phyloP scores from a whole-genome alignment of 164 flowering plant species.

The Buxus sempervirens region DNA sequence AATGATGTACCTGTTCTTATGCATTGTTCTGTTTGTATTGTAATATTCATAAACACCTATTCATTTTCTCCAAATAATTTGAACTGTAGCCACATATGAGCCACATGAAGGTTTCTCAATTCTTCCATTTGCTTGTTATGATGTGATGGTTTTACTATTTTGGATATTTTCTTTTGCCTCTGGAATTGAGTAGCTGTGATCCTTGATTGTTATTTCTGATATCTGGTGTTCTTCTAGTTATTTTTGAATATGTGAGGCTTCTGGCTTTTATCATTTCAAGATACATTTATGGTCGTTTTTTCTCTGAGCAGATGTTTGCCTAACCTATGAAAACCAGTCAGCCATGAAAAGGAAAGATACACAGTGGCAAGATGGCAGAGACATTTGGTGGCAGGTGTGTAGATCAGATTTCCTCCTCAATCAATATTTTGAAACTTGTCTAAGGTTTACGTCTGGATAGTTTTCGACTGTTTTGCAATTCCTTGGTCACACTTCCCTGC shows the following conservation, averaged over 20 bases:
- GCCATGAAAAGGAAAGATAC: conserved; percentile 77
- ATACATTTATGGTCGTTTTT: background rate
- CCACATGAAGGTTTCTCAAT: too few relatives aligned
- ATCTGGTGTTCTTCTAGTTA: too few relatives aligned
- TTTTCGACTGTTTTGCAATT: background rate
- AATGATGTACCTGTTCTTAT: too few relatives aligned
- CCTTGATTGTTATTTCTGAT: too few relatives aligned
- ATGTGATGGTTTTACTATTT: background rate
- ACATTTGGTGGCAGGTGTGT: conserved; percentile 98
- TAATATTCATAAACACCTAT: too few relatives aligned
- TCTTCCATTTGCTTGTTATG: background rate
- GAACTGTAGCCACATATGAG: too few relatives aligned
- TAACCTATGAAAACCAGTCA: conserved; percentile 75
- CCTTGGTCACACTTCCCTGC: too few relatives aligned
- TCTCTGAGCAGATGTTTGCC: conserved; percentile 55
- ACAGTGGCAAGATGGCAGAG: conserved; percentile 76
- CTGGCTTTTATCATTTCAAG: too few relatives aligned
- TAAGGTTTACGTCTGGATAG: background rate
- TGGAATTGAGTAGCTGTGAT: background rate
- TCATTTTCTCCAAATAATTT: too few relatives aligned
- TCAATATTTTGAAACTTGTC: background rate
- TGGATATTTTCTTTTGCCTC: too few relatives aligned
- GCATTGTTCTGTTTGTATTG: too few relatives aligned
- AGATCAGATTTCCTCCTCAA: background rate
- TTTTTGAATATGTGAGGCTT: too few relatives aligned